These are phyloP conservation scores for Eleusine coracana DNA, from an alignment of 176 grass and related monocot species.

Conservation along the genomic window DNA sequence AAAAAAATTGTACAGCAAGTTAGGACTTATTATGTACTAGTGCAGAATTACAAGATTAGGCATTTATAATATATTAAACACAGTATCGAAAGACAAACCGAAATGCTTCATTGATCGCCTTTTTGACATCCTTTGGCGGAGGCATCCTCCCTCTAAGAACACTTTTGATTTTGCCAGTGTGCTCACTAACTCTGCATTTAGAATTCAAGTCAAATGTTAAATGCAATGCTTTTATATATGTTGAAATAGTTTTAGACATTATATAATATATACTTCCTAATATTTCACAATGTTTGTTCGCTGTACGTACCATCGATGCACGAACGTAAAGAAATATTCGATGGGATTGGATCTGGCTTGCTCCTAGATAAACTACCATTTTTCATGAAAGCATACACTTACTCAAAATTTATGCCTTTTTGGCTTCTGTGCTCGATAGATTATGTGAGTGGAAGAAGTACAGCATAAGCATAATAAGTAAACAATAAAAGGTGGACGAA, in stretches of 20 bases:
- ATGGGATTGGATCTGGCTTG: not conserved
- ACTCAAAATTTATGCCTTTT: not conserved
- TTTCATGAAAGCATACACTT: not conserved
- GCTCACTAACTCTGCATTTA: constrained; percentile 71
- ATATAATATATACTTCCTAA: not conserved
- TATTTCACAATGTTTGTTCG: not conserved
- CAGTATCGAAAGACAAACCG: constrained; percentile 50
- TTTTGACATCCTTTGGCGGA: constrained; percentile 66
- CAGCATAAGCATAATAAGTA: not conserved
- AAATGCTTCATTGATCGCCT: constrained; percentile 70
- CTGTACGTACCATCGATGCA: not conserved
- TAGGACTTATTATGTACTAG: constrained; percentile 27
- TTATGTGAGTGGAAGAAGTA: not conserved
- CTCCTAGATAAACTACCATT: not conserved
- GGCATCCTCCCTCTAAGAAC: constrained; percentile 70
- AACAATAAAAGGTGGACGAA: constrained; percentile 35
- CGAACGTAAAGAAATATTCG: not conserved
- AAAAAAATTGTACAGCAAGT: not conserved
- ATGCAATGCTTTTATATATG: constrained; percentile 19
- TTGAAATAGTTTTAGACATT: constrained; percentile 7
- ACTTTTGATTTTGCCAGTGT: constrained; percentile 69
- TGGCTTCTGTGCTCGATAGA: not conserved
- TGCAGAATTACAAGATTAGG: not conserved
- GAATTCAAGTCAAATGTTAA: constrained; percentile 31
- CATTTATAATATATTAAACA: constrained; percentile 17